Percentiles rank a stretch among this genome's conserved stretches.
These are phyloP conservation scores for Leccinum sublutescens DNA, from an alignment of 768 basidiomycete genomes.

Conservation along the genomic window DNA sequence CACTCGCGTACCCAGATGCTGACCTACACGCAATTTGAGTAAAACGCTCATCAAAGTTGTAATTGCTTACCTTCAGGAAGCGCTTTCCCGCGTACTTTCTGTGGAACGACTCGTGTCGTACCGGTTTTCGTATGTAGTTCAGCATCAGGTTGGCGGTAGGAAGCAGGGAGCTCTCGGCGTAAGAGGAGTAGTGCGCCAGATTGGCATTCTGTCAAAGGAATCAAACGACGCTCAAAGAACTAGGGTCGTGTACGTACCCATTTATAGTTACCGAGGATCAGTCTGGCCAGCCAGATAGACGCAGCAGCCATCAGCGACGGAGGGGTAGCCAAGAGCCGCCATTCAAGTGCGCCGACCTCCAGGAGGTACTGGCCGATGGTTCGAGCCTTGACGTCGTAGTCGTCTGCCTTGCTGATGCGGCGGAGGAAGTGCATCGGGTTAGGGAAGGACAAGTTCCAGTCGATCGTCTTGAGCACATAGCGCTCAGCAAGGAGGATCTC, in stretches of 20 bases:
- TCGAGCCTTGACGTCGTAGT: conserved; percentile 80
- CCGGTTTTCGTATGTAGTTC: conserved; percentile 75
- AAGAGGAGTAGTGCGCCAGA: conserved; percentile 84
- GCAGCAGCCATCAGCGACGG: conserved; percentile 84
- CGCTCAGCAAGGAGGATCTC: conserved; percentile 89
- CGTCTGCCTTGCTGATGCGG: conserved; percentile 90
- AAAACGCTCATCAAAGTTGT: neutral
- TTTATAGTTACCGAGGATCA: conserved; percentile 73
- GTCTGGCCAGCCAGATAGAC: conserved; percentile 80
- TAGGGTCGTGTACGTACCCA: conserved; percentile 65
- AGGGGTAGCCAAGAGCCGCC: conserved; percentile 67
- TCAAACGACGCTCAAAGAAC: neutral
- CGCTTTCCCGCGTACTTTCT: conserved; percentile 88
- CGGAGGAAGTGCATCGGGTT: conserved; percentile 89
- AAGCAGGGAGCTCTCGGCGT: conserved; percentile 74
- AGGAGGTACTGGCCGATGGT: conserved; percentile 90
- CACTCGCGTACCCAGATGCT: conserved; percentile 83
- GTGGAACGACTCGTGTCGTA: conserved; percentile 74
- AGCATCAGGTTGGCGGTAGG: conserved; percentile 85
- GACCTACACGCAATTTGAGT: conserved; percentile 45
- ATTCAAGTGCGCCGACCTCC: conserved; percentile 82
- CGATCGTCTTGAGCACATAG: conserved; percentile 81
- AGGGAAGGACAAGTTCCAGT: conserved; percentile 84
- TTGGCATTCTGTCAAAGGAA: conserved; percentile 62
- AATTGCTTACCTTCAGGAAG: conserved; percentile 67